These are phyloP conservation scores for Stevia rebaudiana DNA, from an alignment of 140 eudicot species.

Conservation along the genomic window DNA sequence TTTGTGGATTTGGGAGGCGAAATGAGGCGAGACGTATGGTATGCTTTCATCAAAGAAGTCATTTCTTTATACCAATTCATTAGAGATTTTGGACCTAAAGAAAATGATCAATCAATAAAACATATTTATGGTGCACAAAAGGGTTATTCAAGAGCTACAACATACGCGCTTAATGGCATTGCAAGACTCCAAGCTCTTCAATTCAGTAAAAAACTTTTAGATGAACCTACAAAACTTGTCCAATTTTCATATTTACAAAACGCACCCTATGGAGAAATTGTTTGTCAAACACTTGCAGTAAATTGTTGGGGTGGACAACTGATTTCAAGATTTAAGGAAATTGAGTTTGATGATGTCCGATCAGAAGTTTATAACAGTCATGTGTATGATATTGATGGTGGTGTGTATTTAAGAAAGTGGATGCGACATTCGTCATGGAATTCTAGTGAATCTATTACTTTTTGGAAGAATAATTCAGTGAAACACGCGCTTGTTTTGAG, in stretches of 20 bases:
- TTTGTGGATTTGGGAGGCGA: slow-evolving; percentile 93
- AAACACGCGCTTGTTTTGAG: slow-evolving; percentile 56
- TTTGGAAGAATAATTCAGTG: slow-evolving; percentile 53
- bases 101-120: slow-evolving; percentile 47
- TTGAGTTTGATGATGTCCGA: slow-evolving; percentile 24
- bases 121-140: slow-evolving; percentile 75
- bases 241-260: slow-evolving; percentile 63
- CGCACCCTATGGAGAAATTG: slow-evolving; percentile 81
- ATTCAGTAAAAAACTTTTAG: slow-evolving; percentile 52
- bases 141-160: slow-evolving; percentile 56
- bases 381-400: slow-evolving; percentile 66
- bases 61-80: slow-evolving; percentile 64
- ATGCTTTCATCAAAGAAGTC: slow-evolving; percentile 70
- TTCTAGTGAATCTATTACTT: slow-evolving; percentile 53
- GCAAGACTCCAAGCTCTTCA: slow-evolving; percentile 94
- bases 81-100: slow-evolving; percentile 71
- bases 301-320: slow-evolving; percentile 83
- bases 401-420: slow-evolving; percentile 74
- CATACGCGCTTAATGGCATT: slow-evolving; percentile 51
- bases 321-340: slow-evolving; percentile 29
- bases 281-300: slow-evolving; percentile 78
- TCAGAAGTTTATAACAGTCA: slow-evolving; percentile 35
- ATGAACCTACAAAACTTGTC: slow-evolving; percentile 76
- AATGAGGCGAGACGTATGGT: slow-evolving; percentile 95
- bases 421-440: slow-evolving; percentile 75